phyloP scores from a whole-genome alignment of 192 early-diverging fungal species.

The Coemansia javaensis region DNA sequence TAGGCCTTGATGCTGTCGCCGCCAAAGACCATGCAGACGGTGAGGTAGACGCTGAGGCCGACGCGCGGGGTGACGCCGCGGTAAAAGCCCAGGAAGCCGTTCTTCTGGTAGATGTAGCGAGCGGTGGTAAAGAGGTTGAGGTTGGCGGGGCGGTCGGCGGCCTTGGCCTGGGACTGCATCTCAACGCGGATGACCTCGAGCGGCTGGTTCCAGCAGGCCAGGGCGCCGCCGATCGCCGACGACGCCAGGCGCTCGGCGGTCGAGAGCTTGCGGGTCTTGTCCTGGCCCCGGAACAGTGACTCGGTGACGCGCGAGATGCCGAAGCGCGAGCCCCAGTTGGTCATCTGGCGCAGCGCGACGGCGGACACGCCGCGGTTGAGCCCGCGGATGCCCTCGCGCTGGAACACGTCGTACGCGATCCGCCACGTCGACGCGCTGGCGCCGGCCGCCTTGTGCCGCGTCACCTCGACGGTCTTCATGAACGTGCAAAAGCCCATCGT shows the following conservation, averaged over 20 bases:
- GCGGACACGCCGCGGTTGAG: slow-evolving; percentile 99
- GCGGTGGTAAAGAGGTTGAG: slow-evolving; percentile 81
- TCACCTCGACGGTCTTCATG: slow-evolving; percentile 99
- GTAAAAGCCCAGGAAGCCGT: slow-evolving; percentile 90
- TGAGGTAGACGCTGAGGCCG: slow-evolving; percentile 73
- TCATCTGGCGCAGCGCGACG: slow-evolving; percentile 94
- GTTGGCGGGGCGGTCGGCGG: slow-evolving; percentile 82
- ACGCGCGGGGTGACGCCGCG: slow-evolving; percentile 77
- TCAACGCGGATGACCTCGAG: slow-evolving; percentile 98
- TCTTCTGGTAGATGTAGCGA: slow-evolving; percentile 87
- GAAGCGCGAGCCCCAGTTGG: slow-evolving; percentile 98
- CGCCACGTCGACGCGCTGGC: slow-evolving; percentile 68
- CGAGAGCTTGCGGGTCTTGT: slow-evolving; percentile 57
- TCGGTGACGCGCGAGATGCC: slow-evolving; percentile 76
- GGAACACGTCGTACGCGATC: slow-evolving; percentile 86
- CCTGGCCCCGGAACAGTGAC: slow-evolving; percentile 54
- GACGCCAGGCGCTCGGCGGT: slow-evolving; percentile 49
- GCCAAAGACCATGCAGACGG: slow-evolving; percentile 90
- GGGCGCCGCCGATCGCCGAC: slow-evolving; percentile 83
- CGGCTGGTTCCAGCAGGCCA: slow-evolving; percentile 98
- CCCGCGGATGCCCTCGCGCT: slow-evolving; percentile 87
- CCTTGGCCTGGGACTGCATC: slow-evolving; percentile 95
- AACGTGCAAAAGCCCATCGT: slow-evolving; percentile 99
- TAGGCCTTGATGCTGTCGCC: slow-evolving; percentile 53
- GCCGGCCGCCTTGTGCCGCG: slow-evolving; percentile 81